Base-by-base conservation (phyloP, 495 filamentous ascomycete genomes). In the Aspergillus cavernicola region DNA sequence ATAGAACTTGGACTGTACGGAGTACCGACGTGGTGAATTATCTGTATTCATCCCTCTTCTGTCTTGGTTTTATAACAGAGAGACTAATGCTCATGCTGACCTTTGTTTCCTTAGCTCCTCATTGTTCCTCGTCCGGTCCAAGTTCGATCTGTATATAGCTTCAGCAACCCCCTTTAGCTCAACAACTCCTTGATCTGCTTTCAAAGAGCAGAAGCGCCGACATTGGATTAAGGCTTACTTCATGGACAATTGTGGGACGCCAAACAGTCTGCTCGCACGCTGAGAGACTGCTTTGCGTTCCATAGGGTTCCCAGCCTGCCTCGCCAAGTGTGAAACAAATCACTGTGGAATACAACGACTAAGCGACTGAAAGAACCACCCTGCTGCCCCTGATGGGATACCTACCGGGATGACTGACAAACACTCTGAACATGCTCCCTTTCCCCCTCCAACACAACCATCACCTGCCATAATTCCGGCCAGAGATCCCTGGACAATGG, bases 251-350 rank as follows among this genome's bases (percentile, higher is more conserved):
- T 75, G 73, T 75, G 74, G 74, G 73, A 75, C 73, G 73, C 74
- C 50, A 59, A 73, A 76, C 69, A 72, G 73, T 75, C 72, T 73
- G 58, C 74, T 77, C 73, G 59, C 64, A 51, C 46, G 56, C 50
- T 75, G 74, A 74, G 74, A 75, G 71, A 67, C 73, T 73, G 72
- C 63, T 76, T 75, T 74, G 74, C 74, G 72, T 77, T 76, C 73
- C 73, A 75, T 75, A 66, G 67, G 72, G 69, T 72, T 75, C 72
- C 67, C 72, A 73, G 68, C 72, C 71, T 71, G 53, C 39, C 52
- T 45, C 19, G 50, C 51, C 33, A 39, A 44, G 16, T 53, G 55
- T 29, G 44, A 43, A 36, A 40, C 42, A 22, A 16, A 40, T 35
- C 37, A 50, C 28, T 3, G n/a, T 53, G 42, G 32, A 35, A 43